Conservation (phyloP, 352 stramenopile species). For the Pythium phragmitis region DNA sequence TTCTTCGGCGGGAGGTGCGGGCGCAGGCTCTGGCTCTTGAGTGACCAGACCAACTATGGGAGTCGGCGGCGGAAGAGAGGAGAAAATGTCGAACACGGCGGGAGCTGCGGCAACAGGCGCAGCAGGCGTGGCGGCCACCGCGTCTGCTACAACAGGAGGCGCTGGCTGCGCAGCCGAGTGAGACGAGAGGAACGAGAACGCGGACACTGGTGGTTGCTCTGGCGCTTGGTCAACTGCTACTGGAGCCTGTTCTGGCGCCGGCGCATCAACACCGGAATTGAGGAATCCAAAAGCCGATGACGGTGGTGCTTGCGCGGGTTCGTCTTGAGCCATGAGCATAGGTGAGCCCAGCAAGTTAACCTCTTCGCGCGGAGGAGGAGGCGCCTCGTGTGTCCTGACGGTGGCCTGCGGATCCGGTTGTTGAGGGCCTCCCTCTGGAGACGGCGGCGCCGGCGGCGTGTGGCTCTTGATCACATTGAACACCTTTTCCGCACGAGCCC, state of each 20-base stretch:
- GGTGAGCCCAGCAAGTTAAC: slow-evolving; percentile 38
- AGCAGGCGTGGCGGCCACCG: slow-evolving; percentile 17
- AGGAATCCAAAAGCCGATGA: slow-evolving; percentile 45
- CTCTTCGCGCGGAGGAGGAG: slow-evolving; percentile 14
- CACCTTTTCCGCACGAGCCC: slow-evolving; percentile 67
- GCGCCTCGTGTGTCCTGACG: neutral
- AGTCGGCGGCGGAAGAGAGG: slow-evolving; percentile 52
- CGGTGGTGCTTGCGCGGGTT: slow-evolving; percentile 30
- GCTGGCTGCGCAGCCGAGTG: slow-evolving; percentile 14
- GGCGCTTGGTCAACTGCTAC: neutral
- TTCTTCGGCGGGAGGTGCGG: slow-evolving; percentile 12
- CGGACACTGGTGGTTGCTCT: slow-evolving; percentile 32
- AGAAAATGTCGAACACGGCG: slow-evolving; percentile 46
- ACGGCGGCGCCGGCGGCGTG: slow-evolving; percentile 22
- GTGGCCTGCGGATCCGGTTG: slow-evolving; percentile 3
- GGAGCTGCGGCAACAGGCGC: neutral
- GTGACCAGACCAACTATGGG: slow-evolving; percentile 22
- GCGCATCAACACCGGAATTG: slow-evolving; percentile 14
- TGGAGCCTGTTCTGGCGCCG: slow-evolving; percentile 10
- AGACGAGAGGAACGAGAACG: slow-evolving; percentile 52
- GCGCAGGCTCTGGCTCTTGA: slow-evolving; percentile 6
- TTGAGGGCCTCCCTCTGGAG: slow-evolving; percentile 5
- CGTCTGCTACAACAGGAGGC: slow-evolving; percentile 22
- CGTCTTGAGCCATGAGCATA: slow-evolving; percentile 26
- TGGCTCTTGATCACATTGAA: slow-evolving; percentile 34